Evolutionary conservation across 176 grass and related monocot genomes (phyloP), one percentile per base, ranked within the genome.

Genomic region (Ananas comosus): DNA sequence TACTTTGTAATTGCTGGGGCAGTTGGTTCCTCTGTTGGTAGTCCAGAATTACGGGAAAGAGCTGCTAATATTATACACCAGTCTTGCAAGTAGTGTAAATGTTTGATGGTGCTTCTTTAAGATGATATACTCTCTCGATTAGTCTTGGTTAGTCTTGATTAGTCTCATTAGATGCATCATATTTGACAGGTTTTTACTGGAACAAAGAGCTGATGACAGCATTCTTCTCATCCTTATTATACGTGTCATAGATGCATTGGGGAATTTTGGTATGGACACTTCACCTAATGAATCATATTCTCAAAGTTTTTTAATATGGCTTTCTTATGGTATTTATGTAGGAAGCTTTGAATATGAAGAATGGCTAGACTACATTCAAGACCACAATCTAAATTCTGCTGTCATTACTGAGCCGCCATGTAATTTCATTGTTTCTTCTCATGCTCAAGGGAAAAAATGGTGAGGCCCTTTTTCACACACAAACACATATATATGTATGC

Each of bases 271-370:
- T 97, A 92, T 78, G 79, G 28, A 76, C 58, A 17, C 66, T 79
- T 51, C 28, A 70, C 49, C 72, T 13, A 67, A 73, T 71, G 65
- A 23, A 52, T 63, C 56, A 1, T 16, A 24, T 21, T 7, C 13
- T 59, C 14, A 51, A 18, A 22, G 17, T 22, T 63, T 80, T 83
- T 49, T 22, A 24, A 13, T 76, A 49, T 70, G 80, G 78, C 75
- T 76, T 56, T 92, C 56, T 81, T 51, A 73, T 14, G 75, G 33
- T 73, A 48, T 59, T 76, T 51, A 56, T 87, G 65, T 80, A 97
- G 93, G 93, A 53, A 90, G 83, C 74, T 83, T 97, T 81, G 93
- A 97, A 58, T 97, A 89, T 75, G 84, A 92, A 70, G 93, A 97
- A 76, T 97, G 93, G 93, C 76, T 83, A 29, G 81, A 85, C 75